Evolutionary conservation across 1,284 basidiomycete species (phyloP), one percentile per base, ranked within the genome.

Genomic region (Sanguinoderma infundibulare): DNA sequence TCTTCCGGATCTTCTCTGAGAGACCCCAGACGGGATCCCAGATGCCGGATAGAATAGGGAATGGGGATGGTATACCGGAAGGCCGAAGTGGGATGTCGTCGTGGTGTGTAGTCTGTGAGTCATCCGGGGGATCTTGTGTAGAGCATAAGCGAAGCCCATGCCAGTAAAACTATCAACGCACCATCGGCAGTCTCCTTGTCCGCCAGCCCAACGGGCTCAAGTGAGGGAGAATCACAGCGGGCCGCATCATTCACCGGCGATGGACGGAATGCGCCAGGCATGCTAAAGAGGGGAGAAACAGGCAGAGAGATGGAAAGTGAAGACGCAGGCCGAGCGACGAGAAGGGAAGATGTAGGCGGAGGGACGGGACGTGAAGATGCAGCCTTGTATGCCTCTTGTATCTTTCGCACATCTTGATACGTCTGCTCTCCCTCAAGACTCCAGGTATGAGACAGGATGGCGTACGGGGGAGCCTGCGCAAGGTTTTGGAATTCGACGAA

Each of bases 401-500:
- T 42, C 20, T 14, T 20, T n/a, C 46, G 8, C 14, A 55, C 28
- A 1, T 55, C 44, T 22, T 58, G 50, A n/a, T 24, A 58, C 2
- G 57, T 36, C 40, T 52, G 50, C 51, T 58, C 57, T 6, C 20
- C n/a, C 24, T 22, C 30, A 6, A 22, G 17, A n/a, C 28, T 32
- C 57, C 57, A 58, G 20, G 30, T 28, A 22, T 58, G 57, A 8
- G 57, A 58, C 5, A 58, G 38, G 24, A 53, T 58, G 5, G 57
- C 57, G 24, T 59, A 59, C 35, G 24, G 55, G 24, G 46, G 47
- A 24, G 14, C 28, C 32, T 35, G 36, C 14, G 10, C 35, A 6
- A 35, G 35, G 8, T 46, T 35, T 10, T 12, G 8, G 34, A 56
- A 56, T 42, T 26, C 35, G 55, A 39, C 32, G 8, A 56, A 46